These are phyloP conservation scores for Letharia lupina DNA, from an alignment of 495 filamentous ascomycete genomes.

Conservation along the genomic window DNA sequence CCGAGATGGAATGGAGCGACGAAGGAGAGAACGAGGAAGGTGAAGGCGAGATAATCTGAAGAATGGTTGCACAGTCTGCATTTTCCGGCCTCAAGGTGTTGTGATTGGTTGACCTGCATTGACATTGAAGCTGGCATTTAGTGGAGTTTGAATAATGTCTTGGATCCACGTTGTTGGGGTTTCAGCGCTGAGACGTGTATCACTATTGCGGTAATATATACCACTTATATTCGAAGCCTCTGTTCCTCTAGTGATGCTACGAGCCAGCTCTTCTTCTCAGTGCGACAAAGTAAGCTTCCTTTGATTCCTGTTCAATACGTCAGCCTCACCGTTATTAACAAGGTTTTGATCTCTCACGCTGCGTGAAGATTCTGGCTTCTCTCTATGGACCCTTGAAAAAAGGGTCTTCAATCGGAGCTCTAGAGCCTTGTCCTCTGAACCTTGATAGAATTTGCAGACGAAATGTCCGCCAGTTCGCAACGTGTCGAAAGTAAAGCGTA, in stretches of 20 bases:
- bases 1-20: slow-evolving; percentile 55
- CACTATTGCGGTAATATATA: slow-evolving; percentile 5
- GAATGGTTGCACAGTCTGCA: background rate
- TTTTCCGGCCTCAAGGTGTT: slow-evolving; percentile 16
- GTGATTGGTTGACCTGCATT: slow-evolving; percentile 16
- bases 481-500: slow-evolving; percentile 74
- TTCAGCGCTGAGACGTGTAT: background rate
- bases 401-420: slow-evolving; percentile 62
- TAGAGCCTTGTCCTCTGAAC: slow-evolving; percentile 69
- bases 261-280: slow-evolving; percentile 48
- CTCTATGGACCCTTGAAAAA: slow-evolving; percentile 69
- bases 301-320: slow-evolving; percentile 63
- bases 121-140: slow-evolving; percentile 1
- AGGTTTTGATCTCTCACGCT: slow-evolving; percentile 48
- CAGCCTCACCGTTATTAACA: background rate
- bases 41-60: slow-evolving; percentile 31
- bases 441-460: slow-evolving; percentile 96
- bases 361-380: slow-evolving; percentile 86
- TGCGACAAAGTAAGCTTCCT: slow-evolving; percentile 80
- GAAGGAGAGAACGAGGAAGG: slow-evolving; percentile 39
- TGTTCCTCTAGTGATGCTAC: slow-evolving; percentile 25
- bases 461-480: slow-evolving; percentile 79
- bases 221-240: slow-evolving; percentile 28
- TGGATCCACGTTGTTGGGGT: background rate
- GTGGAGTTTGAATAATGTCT: background rate